Evolutionary conservation across 2,329 filamentous ascomycete genomes (phyloP).

Genomic region (Colletotrichum acutatum): DNA sequence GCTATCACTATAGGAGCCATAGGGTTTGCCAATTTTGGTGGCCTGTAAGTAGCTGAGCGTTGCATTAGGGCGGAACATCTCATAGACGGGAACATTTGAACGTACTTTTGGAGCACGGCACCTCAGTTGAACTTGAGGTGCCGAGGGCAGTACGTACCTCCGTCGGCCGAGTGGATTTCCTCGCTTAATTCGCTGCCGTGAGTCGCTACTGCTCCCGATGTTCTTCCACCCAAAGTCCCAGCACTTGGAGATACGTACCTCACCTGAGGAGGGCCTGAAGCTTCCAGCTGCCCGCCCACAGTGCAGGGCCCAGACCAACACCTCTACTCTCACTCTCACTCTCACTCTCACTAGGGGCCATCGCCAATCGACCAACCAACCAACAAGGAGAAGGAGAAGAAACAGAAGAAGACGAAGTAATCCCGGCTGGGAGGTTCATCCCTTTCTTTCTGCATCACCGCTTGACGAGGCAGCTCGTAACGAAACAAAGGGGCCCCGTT

Average conservation of each 20-base stretch:
- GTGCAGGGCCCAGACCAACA: not conserved
- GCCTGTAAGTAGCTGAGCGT: not conserved
- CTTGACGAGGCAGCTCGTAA: not conserved
- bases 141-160: not conserved
- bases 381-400: not conserved
- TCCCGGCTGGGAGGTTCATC: not conserved
- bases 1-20: not conserved
- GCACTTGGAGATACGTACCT: not conserved
- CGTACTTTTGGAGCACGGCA: too few species aligned
- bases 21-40: not conserved
- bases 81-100: too few species aligned
- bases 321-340: not conserved
- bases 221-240: not conserved
- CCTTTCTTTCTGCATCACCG: too few species aligned
- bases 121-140: too few species aligned
- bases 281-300: not conserved
- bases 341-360: not conserved
- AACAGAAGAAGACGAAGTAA: not conserved
- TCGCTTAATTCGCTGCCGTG: constrained; percentile 6
- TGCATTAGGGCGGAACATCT: not conserved
- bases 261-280: too few species aligned
- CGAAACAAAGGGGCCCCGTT: not conserved
- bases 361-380: not conserved
- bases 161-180: constrained; percentile 4
- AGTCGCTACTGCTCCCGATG: not conserved